Base-by-base conservation (phyloP, 352 stramenopile species). In the Pythium guiyangense region DNA sequence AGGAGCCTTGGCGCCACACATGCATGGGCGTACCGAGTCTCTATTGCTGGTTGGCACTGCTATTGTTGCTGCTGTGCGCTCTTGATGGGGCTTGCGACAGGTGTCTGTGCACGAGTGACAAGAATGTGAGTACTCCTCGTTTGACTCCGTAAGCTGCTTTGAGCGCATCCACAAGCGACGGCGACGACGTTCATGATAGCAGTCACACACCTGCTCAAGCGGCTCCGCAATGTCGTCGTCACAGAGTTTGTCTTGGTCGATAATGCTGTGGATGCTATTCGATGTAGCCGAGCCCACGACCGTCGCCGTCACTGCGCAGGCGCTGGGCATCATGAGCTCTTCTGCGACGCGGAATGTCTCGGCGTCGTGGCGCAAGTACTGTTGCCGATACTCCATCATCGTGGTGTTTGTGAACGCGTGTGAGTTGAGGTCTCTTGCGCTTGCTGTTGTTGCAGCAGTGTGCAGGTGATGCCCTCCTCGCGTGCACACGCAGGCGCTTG, bases 261-360 rank as follows among this genome's bases (percentile, higher is more conserved):
- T 43, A 37, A 8, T 37, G 40, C 15, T 26, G 22, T 40, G 10
- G 25, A 17, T 50, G 39, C 39, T 44, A n/a, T n/a, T 44, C 6
- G 39, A 22, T n/a, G 4, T 5, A 44, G 42, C 10, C 18, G 25
- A 42, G 31, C 22, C 25, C 15, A 18, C 40, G 20, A 62, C 57
- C 15, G 39, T 22, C 17, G 39, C 54, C 20, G 49, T 52, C 27
- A 62, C 57, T 11, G 39, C 48, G 29, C 60, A 76, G 45, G 53
- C 70, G 61, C 80, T 91, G 22, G 89, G 68, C 66, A 88, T 70
- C 62, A 91, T 89, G 56, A 91, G 77, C 68, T 91, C 80, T 50
- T 88, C 69, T 2, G 80, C 80, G 47, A 91, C 80, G 39, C 77
- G 76, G 60, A 91, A 89, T n/a, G 77, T 91, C 59, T 91, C 80